Percentiles rank a stretch among this genome's conserved stretches.
These are phyloP conservation scores for Neopestalotiopsis rosae DNA, from an alignment of 2,329 filamentous ascomycete species.

Conservation along the genomic window DNA sequence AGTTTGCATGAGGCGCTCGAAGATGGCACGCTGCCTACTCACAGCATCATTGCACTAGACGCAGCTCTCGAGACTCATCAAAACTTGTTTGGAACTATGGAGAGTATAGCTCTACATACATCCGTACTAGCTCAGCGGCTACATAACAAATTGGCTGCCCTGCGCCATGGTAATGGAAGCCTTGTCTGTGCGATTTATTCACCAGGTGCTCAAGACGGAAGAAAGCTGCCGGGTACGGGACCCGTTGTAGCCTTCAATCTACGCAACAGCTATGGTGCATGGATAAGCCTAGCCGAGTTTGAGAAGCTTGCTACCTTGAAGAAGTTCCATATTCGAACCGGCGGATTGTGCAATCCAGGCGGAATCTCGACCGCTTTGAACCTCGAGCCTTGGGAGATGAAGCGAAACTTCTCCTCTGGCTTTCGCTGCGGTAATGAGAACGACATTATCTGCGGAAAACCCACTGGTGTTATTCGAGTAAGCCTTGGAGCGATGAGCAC, in stretches of 20 bases:
- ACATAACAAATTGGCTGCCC: conserved; percentile 57
- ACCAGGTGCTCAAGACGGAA: conserved; percentile 35
- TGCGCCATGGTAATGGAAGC: conserved; percentile 73
- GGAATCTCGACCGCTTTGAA: conserved; percentile 77
- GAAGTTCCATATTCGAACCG: conserved; percentile 84
- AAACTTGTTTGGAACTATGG: conserved; percentile 74
- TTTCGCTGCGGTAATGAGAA: conserved; percentile 84
- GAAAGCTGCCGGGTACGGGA: conserved; percentile 55
- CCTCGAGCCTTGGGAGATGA: conserved; percentile 82
- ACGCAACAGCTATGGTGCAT: conserved; percentile 69
- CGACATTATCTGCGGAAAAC: conserved; percentile 82
- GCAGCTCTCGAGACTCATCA: conserved; percentile 73
- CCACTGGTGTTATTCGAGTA: conserved; percentile 83
- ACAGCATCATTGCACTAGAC: conserved; percentile 85
- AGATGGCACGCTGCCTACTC: conserved; percentile 89
- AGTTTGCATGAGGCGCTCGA: conserved; percentile 83
- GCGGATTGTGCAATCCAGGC: conserved; percentile 90
- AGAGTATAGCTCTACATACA: conserved; percentile 73
- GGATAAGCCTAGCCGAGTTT: conserved; percentile 82
- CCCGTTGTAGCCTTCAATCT: conserved; percentile 88
- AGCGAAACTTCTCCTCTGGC: conserved; percentile 81
- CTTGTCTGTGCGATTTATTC: conserved; percentile 72
- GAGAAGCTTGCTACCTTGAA: conserved; percentile 84
- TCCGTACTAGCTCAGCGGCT: conserved; percentile 66
- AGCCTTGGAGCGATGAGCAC: conserved; percentile 94